These are phyloP conservation scores for Talaromyces adpressus DNA, from an alignment of 495 filamentous ascomycete genomes.

Conservation along the genomic window DNA sequence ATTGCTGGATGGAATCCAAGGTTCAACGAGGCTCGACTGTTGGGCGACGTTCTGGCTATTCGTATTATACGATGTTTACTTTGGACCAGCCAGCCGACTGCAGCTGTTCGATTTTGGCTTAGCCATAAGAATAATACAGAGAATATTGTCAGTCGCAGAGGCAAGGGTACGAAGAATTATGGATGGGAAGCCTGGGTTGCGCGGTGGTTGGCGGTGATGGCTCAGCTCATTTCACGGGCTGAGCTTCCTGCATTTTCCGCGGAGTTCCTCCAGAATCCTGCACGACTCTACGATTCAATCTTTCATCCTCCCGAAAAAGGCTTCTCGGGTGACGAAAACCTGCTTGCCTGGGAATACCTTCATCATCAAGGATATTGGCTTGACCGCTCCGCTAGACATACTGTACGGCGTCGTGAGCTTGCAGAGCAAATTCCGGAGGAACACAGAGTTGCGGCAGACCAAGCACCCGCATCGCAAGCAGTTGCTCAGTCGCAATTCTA, in stretches of 20 bases:
- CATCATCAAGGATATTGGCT: conserved; percentile 91
- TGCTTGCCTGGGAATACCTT: conserved; percentile 70
- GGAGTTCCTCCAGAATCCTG: conserved; percentile 9
- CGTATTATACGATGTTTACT: conserved; percentile 73
- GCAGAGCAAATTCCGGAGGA: conserved; percentile 67
- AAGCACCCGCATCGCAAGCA: conserved; percentile 60
- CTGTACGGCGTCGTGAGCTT: conserved; percentile 48
- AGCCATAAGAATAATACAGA: conserved; percentile 61
- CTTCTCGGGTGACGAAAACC: conserved; percentile 51
- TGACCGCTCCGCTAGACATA: conserved; percentile 58
- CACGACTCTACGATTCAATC: conserved; percentile 26
- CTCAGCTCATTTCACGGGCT: conserved; percentile 62
- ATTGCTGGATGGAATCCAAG: conserved; percentile 80
- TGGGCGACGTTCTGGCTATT: conserved; percentile 73
- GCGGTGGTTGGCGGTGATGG: conserved; percentile 76
- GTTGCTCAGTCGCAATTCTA: conserved; percentile 63
- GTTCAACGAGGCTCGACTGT: conserved; percentile 76
- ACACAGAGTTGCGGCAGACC: conserved; percentile 60
- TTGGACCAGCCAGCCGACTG: conserved; percentile 65
- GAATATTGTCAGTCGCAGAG: conserved; percentile 71
- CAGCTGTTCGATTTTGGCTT: conserved; percentile 70
- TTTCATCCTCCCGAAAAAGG: conserved; percentile 64
- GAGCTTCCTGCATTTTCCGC: conserved; percentile 35
- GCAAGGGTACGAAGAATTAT: conserved; percentile 74
- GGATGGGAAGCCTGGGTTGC: conserved; percentile 87